Conservation (phyloP, 176 grass and related monocot species). For the Musa schizocarpa region DNA sequence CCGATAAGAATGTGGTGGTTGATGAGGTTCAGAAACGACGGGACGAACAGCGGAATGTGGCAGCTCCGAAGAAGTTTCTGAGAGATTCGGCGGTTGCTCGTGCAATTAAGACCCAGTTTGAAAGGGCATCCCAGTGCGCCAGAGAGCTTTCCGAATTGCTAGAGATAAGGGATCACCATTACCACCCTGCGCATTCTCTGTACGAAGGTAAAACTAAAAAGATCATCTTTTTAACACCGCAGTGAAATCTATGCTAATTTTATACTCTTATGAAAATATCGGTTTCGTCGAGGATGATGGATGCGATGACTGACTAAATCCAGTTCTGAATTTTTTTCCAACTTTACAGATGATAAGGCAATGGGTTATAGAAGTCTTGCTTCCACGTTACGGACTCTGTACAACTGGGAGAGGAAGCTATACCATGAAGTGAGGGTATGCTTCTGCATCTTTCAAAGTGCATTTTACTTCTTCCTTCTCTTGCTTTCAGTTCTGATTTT, state of each 20-base stretch:
- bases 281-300: conserved; percentile 64
- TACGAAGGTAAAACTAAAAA: conserved; percentile 43
- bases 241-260: not conserved
- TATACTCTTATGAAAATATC: not conserved
- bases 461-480: not conserved
- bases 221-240: not conserved
- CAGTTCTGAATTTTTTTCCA: conserved; percentile 19
- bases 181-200: conserved; percentile 37
- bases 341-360: conserved; percentile 36
- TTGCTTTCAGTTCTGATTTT: not conserved
- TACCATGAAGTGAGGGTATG: conserved; percentile 85
- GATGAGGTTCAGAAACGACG: conserved; percentile 3
- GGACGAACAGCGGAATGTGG: not conserved
- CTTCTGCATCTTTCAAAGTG: not conserved
- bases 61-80: conserved; percentile 9
- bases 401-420: conserved; percentile 92
- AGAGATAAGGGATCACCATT: conserved; percentile 53
- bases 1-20: conserved; percentile 42
- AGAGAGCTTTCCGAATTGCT: conserved; percentile 47
- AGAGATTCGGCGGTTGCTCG: conserved; percentile 28
- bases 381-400: conserved; percentile 65
- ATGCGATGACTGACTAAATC: not conserved
- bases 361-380: conserved; percentile 31
- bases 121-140: conserved; percentile 42
- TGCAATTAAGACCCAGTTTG: conserved; percentile 54